Conservation (phyloP, 2,329 filamentous ascomycete genomes). For the Cytospora leucostoma region DNA sequence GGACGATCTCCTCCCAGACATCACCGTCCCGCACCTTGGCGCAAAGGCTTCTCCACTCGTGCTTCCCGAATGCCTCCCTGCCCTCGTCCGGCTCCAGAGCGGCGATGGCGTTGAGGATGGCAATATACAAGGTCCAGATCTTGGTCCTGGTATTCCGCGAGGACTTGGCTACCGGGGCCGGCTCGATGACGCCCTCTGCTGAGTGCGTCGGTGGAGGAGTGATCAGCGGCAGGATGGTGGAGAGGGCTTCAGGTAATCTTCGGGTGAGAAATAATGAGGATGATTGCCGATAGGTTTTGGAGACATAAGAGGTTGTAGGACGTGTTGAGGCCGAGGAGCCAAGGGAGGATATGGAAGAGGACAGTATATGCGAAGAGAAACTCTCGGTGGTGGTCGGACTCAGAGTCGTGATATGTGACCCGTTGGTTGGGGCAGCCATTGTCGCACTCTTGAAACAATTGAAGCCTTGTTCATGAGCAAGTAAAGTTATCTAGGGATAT, state of each 20-base stretch:
- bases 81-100: constrained; percentile 90
- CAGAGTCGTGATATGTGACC: constrained; percentile 46
- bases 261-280: constrained; percentile 94
- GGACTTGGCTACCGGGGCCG: constrained; percentile 76
- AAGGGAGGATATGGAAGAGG: constrained; percentile 70
- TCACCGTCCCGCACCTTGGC: constrained; percentile 83
- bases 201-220: constrained; percentile 54
- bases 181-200: constrained; percentile 46
- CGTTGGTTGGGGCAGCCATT: constrained; percentile 33
- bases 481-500: not conserved
- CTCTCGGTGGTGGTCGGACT: constrained; percentile 50
- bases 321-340: constrained; percentile 62
- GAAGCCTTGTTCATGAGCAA: not conserved
- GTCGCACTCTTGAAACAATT: not conserved
- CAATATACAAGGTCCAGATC: constrained; percentile 96
- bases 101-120: constrained; percentile 85
- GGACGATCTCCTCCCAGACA: constrained; percentile 93
- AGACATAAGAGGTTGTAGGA: constrained; percentile 71
- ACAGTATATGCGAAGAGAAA: constrained; percentile 49
- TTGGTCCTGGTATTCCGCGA: constrained; percentile 86
- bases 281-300: constrained; percentile 90
- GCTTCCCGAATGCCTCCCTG: constrained; percentile 81
- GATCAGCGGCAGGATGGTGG: constrained; percentile 81
- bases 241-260: constrained; percentile 84
- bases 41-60: constrained; percentile 81